Percentiles rank a stretch among this genome's conserved stretches.
Evolutionary conservation across 257 asterid genomes (phyloP).

Genomic region (Salvia rosmarinus): DNA sequence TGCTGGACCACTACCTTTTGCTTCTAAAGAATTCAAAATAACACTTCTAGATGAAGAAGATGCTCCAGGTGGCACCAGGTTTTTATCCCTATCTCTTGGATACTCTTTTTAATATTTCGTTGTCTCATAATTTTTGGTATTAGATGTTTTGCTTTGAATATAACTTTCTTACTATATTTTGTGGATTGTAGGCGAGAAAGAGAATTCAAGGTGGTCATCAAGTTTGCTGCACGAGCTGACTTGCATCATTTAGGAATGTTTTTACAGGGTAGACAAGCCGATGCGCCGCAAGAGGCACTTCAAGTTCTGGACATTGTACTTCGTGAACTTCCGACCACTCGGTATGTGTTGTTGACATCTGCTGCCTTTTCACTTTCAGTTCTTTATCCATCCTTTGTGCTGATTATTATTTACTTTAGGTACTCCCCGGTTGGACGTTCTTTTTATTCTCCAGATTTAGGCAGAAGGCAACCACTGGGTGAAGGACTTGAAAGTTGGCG

Average conservation of each 20-base stretch:
- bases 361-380: not conserved
- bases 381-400: not conserved
- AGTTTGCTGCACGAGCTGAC: constrained; percentile 91
- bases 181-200: constrained; percentile 67
- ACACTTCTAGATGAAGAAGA: constrained; percentile 81
- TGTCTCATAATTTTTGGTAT: not conserved
- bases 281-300: constrained; percentile 96
- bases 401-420: constrained; percentile 41
- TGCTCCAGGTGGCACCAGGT: constrained; percentile 69
- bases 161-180: not conserved
- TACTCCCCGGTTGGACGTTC: constrained; percentile 82
- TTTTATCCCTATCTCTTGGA: not conserved
- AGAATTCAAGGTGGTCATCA: constrained; percentile 81
- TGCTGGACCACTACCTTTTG: constrained; percentile 91
- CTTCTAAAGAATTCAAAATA: constrained; percentile 66
- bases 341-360: constrained; percentile 42
- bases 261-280: constrained; percentile 85
- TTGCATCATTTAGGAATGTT: constrained; percentile 93
- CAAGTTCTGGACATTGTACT: constrained; percentile 94
- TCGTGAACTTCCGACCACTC: constrained; percentile 80
- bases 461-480: constrained; percentile 81
- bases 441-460: constrained; percentile 80
- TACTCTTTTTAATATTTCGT: not conserved
- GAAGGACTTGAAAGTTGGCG: constrained; percentile 99
- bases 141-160: not conserved